phyloP scores from a whole-genome alignment of 2,329 filamentous ascomycete species.

The Stromatinia cepivora region DNA sequence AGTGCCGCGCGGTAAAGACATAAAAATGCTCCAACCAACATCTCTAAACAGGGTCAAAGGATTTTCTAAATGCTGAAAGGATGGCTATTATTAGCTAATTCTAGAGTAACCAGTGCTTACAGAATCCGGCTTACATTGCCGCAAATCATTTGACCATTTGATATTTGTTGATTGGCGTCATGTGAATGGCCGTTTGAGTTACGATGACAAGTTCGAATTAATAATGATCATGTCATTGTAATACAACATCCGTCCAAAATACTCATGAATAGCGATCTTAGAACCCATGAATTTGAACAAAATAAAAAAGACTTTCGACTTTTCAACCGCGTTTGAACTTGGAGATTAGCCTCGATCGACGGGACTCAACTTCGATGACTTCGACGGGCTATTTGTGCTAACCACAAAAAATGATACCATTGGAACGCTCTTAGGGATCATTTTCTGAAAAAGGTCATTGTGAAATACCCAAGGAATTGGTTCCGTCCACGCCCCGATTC shows the following conservation, averaged over 20 bases:
- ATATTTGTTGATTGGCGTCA: not conserved
- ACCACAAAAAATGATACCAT: not conserved
- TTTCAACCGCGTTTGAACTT: not conserved
- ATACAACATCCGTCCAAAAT: not conserved
- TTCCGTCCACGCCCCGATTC: not conserved
- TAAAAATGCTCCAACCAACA: conserved; percentile 2
- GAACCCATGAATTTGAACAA: not conserved
- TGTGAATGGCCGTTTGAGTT: not conserved
- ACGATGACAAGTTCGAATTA: not conserved
- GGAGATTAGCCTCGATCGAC: not conserved
- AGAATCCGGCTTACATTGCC: too few species aligned
- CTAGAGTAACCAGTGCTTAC: not conserved
- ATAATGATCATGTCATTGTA: not conserved
- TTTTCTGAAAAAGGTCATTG: not conserved
- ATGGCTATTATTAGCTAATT: not conserved
- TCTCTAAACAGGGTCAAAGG: not conserved
- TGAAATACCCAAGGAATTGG: not conserved
- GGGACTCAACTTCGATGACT: not conserved
- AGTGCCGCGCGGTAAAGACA: conserved; percentile 7
- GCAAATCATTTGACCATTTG: not conserved
- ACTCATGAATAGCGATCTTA: too few species aligned
- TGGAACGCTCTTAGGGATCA: not conserved
- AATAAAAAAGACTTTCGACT: not conserved
- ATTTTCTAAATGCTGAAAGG: too few species aligned
- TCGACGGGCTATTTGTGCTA: not conserved